Percentiles rank a stretch among this genome's conserved stretches.
phyloP scores from a whole-genome alignment of 2,329 filamentous ascomycete genomes.

The Biscogniauxia marginata region DNA sequence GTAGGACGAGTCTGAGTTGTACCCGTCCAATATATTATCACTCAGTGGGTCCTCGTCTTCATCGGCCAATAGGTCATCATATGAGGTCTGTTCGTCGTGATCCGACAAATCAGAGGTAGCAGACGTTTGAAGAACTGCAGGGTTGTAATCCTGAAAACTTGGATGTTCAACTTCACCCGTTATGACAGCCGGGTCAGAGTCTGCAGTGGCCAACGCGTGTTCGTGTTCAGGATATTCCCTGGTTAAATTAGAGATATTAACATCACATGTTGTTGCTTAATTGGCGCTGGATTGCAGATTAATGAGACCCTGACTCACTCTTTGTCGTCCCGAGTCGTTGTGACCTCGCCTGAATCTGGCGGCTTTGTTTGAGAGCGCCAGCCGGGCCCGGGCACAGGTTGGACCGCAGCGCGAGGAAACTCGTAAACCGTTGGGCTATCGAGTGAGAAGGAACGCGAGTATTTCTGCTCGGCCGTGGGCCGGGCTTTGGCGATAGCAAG shows the following conservation, averaged over 20 bases:
- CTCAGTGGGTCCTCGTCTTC: constrained; percentile 37
- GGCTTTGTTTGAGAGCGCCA: constrained; percentile 22
- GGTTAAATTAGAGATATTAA: constrained; percentile 28
- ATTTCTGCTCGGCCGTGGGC: constrained; percentile 51
- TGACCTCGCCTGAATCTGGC: constrained; percentile 13
- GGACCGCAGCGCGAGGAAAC: constrained; percentile 40
- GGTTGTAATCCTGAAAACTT: constrained; percentile 35
- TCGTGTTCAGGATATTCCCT: constrained; percentile 25
- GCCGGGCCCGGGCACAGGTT: constrained; percentile 21
- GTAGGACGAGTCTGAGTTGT: constrained; percentile 36
- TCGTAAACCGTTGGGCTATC: constrained; percentile 64
- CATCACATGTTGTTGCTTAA: constrained; percentile 10
- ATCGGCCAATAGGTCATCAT: constrained; percentile 37
- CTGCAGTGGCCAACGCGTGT: constrained; percentile 17
- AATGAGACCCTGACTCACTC: constrained; percentile 35
- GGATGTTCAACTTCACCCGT: constrained; percentile 29
- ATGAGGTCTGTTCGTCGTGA: constrained; percentile 43
- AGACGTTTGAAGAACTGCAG: constrained; percentile 44
- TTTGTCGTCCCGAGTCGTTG: constrained; percentile 18
- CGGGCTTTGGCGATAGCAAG: constrained; percentile 39
- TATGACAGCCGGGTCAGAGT: constrained; percentile 22
- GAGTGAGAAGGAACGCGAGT: constrained; percentile 53
- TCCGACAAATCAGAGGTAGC: constrained; percentile 43
- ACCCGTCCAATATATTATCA: constrained; percentile 34
- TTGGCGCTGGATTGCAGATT: constrained; percentile 27